A percentile compares a stretch with the other conserved stretches of the same genome.
phyloP scores from a whole-genome alignment of 805 yeast genomes.

The Kuraishia floccosa region DNA sequence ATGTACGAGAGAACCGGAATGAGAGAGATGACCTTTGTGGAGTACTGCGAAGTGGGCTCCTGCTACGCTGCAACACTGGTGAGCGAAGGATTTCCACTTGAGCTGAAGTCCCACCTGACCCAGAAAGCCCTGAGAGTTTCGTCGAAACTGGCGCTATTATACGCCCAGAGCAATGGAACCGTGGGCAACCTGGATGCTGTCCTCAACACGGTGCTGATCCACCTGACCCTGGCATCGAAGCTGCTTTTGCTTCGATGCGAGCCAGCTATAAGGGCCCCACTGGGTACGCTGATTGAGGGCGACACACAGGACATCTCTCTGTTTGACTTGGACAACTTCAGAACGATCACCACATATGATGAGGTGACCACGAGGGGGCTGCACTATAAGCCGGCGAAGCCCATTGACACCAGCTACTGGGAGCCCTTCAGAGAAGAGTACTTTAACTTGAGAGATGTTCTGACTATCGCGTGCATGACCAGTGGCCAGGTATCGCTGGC shows the following conservation, averaged over 20 bases:
- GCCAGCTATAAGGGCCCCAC: no score
- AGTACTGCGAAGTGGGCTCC: slow-evolving; percentile 48
- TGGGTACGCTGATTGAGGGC: background rate
- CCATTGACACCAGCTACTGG: no score
- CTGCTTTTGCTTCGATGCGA: no score
- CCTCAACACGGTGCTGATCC: no score
- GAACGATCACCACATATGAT: background rate
- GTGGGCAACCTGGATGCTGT: background rate
- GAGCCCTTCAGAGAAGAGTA: slow-evolving; percentile 69
- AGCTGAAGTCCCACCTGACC: slow-evolving; percentile 35
- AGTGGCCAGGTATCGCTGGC: slow-evolving; percentile 55
- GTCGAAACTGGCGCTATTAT: slow-evolving; percentile 54
- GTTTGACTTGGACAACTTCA: background rate
- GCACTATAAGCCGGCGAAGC: slow-evolving; percentile 9
- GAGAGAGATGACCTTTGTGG: background rate
- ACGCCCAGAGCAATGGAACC: slow-evolving; percentile 33
- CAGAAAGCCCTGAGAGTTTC: slow-evolving; percentile 64
- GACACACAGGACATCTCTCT: background rate
- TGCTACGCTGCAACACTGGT: slow-evolving; percentile 43
- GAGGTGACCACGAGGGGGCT: background rate
- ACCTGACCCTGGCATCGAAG: background rate
- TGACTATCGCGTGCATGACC: slow-evolving; percentile 59
- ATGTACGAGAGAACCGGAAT: slow-evolving; percentile 33
- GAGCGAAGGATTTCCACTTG: slow-evolving; percentile 24
- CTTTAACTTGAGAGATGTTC: slow-evolving; percentile 65